Evolutionary conservation across 176 grass and related monocot genomes (phyloP).

Genomic region (Carex myosuroides): DNA sequence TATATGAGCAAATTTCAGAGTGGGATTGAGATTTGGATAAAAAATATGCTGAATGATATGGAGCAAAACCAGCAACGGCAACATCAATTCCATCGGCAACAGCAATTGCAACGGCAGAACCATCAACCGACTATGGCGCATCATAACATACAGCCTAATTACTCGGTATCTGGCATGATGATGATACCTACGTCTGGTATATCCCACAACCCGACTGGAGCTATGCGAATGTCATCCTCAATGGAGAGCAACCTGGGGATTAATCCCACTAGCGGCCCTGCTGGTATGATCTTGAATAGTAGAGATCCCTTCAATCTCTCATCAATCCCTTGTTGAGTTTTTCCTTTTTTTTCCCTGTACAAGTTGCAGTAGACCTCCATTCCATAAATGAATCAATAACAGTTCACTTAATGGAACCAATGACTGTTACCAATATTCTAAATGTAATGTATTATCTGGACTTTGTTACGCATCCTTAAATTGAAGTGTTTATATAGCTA

Average conservation of each 20-base stretch:
- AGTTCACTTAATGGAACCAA: not conserved
- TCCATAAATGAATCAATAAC: not conserved
- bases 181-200: slow-evolving; percentile 74
- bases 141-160: slow-evolving; percentile 42
- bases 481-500: not conserved
- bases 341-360: not conserved
- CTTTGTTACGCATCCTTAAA: not conserved
- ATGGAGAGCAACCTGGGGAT: slow-evolving; percentile 50
- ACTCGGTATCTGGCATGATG: slow-evolving; percentile 65
- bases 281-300: slow-evolving; percentile 43
- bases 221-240: slow-evolving; percentile 35
- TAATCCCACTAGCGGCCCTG: slow-evolving; percentile 52
- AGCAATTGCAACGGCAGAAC: not conserved
- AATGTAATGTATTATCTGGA: not conserved
- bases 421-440: not conserved
- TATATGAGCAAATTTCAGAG: slow-evolving; percentile 48
- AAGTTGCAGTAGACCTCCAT: not conserved
- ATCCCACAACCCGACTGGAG: slow-evolving; percentile 39
- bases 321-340: not conserved
- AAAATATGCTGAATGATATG: slow-evolving; percentile 38
- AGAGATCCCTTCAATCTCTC: not conserved
- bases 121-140: not conserved
- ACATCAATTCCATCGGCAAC: not conserved
- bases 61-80: slow-evolving; percentile 31
- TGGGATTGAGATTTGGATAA: slow-evolving; percentile 27